These are phyloP conservation scores for Pleurotus tuber-regium DNA, from an alignment of 768 basidiomycete species.

Conservation along the genomic window DNA sequence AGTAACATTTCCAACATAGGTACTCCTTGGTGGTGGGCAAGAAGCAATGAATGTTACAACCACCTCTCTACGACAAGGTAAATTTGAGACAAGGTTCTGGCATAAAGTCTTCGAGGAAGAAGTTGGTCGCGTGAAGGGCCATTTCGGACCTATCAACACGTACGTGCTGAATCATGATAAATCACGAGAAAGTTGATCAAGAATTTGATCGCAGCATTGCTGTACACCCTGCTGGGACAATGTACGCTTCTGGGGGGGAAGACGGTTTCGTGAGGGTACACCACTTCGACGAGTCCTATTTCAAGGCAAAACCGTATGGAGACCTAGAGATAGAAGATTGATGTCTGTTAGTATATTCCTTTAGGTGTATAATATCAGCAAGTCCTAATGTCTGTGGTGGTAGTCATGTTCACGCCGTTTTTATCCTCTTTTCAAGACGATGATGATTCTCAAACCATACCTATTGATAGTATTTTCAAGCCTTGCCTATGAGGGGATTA, in stretches of 20 bases:
- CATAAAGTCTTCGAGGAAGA: constrained; percentile 97
- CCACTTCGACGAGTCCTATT: constrained; percentile 94
- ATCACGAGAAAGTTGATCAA: no score
- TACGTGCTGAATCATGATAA: constrained; percentile 40
- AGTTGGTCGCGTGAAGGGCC: constrained; percentile 94
- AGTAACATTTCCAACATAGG: constrained; percentile 35
- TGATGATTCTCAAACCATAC: no score
- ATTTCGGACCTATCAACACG: constrained; percentile 97
- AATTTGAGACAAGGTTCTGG: constrained; percentile 98
- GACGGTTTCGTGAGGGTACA: constrained; percentile 93
- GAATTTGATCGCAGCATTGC: constrained; percentile 69
- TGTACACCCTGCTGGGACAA: constrained; percentile 83
- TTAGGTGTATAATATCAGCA: no score
- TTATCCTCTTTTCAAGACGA: no score
- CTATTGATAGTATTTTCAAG: no score
- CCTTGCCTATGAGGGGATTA: no score
- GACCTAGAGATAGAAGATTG: constrained; percentile 69
- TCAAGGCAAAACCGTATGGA: constrained; percentile 88
- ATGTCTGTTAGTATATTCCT: constrained; percentile 16
- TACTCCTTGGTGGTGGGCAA: constrained; percentile 94
- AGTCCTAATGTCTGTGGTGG: no score
- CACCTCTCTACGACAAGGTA: constrained; percentile 89
- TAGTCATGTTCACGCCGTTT: no score
- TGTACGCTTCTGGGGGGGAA: constrained; percentile 94
- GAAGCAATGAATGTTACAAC: constrained; percentile 98